Base-by-base conservation (phyloP, 164 flowering plant genomes). In the Berberis vulgaris region DNA sequence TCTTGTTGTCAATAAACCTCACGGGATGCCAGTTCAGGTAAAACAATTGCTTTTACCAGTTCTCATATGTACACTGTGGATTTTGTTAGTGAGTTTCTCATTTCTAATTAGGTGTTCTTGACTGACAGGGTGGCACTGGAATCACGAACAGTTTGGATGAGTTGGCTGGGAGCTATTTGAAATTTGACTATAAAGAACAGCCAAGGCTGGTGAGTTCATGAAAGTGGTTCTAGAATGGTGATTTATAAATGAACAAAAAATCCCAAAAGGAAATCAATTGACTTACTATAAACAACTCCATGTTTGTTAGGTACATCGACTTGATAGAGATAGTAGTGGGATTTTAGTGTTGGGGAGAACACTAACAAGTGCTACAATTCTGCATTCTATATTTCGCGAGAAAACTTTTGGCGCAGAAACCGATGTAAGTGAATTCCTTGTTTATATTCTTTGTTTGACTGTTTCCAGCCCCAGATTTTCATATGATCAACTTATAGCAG, bases 21-120 rank as follows among this genome's bases (percentile, higher is more conserved):
- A 82, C 6, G 96, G 97, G 64, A 74, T 94, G 83, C 89, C 98
- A 53, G 98, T 94, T 70, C 98, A 94, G 86, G 98, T 93, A 64
- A 26, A 26, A 26, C 26, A 26, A 26, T 26, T 26, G 26, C 26
- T 26, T 26, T 26, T 26, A 0, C 26, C 26, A 26, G 26, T 26
- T 26, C 26, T 26, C 26, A 26, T 26, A 26, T 26, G 26, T 26
- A 26, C 26, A 26, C 26, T 26, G 26, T 26, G 0, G 26, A 26
- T 26, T 26, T 26, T 26, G 26, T 26, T 26, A 26, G 0, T 26
- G 26, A 26, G 26, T 26, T 26, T 26, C 26, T 26, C 26, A 26
- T 26, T 26, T 26, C 26, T 26, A 57, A 67, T 59, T 55, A 41
- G 13, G 58, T 46, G 42, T 41, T 41, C 11, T 61, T 39, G 7